These are phyloP conservation scores for Chernovozyma aurita DNA, from an alignment of 1,139 yeast species.

Conservation along the genomic window DNA sequence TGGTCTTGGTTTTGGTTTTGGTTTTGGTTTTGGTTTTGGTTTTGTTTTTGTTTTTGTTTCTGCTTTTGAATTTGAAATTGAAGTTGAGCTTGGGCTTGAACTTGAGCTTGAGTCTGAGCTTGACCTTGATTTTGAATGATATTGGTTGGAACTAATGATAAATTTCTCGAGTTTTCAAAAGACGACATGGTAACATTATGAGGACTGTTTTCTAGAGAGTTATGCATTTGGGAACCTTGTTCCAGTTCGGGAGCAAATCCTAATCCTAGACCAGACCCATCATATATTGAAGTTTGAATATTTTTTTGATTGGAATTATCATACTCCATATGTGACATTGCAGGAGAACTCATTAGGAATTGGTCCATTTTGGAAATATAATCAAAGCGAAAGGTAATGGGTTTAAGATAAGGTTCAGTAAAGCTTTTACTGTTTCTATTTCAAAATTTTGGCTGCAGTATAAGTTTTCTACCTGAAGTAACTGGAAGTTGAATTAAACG, in stretches of 20 bases:
- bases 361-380: slow-evolving; percentile 29
- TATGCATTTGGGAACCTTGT: neutral
- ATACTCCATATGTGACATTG: slow-evolving; percentile 10
- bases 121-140: neutral
- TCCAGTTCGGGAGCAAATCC: slow-evolving; percentile 4
- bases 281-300: slow-evolving; percentile 2
- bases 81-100: slow-evolving; percentile 6
- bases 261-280: slow-evolving; percentile 4
- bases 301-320: slow-evolving; percentile 2
- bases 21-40: slow-evolving; percentile 7
- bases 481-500: no score
- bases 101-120: slow-evolving; percentile 5
- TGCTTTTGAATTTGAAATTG: slow-evolving; percentile 7
- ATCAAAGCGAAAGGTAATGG: neutral
- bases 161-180: slow-evolving; percentile 3
- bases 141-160: slow-evolving; percentile 1
- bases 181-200: neutral
- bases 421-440: no score
- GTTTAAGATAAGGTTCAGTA: no score
- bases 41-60: slow-evolving; percentile 1
- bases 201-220: slow-evolving; percentile 4
- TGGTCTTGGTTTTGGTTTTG: neutral
- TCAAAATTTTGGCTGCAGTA: no score
- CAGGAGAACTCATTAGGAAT: slow-evolving; percentile 43
- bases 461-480: no score